These are phyloP conservation scores for Clonostachys rhizophaga DNA, from an alignment of 2,329 filamentous ascomycete species.

Conservation along the genomic window DNA sequence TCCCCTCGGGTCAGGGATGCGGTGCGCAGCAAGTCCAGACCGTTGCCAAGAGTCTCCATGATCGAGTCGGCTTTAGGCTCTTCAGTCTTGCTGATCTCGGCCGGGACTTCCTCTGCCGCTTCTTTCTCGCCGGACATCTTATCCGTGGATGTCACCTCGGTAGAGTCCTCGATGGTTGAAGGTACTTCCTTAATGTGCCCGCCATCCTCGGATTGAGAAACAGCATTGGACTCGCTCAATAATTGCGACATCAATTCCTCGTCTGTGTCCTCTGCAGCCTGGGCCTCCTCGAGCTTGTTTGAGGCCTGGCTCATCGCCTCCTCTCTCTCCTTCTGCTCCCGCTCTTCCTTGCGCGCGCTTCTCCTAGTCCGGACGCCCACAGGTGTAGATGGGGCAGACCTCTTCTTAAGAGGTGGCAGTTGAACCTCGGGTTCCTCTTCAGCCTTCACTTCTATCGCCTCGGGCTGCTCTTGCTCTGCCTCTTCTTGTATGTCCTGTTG, in stretches of 20 bases:
- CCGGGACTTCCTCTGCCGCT: background rate
- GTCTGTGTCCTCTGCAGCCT: conserved; percentile 22
- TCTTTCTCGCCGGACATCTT: background rate
- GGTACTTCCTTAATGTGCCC: background rate
- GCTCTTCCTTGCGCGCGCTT: background rate
- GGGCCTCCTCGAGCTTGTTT: too few relatives aligned
- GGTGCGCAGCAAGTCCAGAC: conserved; percentile 52
- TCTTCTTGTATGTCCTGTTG: too few relatives aligned
- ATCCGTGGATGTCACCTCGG: conserved; percentile 8
- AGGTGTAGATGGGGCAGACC: background rate
- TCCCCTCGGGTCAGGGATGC: conserved; percentile 59
- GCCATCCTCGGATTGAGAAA: conserved; percentile 20
- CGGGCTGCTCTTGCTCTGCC: too few relatives aligned
- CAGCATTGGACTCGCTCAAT: conserved; percentile 30
- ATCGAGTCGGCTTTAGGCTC: conserved; percentile 13
- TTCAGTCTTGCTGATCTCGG: conserved; percentile 2
- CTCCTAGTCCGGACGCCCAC: conserved; percentile 1
- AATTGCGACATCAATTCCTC: conserved; percentile 35
- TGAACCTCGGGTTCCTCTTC: too few relatives aligned
- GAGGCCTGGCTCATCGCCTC: background rate
- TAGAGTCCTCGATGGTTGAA: conserved; percentile 10
- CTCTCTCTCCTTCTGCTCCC: conserved; percentile 8
- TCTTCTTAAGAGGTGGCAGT: background rate
- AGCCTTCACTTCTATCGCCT: too few relatives aligned
- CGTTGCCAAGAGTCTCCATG: conserved; percentile 22